These are phyloP conservation scores for Jimgerdemannia flammicorona DNA, from an alignment of 192 early-diverging fungal genomes.

Conservation along the genomic window DNA sequence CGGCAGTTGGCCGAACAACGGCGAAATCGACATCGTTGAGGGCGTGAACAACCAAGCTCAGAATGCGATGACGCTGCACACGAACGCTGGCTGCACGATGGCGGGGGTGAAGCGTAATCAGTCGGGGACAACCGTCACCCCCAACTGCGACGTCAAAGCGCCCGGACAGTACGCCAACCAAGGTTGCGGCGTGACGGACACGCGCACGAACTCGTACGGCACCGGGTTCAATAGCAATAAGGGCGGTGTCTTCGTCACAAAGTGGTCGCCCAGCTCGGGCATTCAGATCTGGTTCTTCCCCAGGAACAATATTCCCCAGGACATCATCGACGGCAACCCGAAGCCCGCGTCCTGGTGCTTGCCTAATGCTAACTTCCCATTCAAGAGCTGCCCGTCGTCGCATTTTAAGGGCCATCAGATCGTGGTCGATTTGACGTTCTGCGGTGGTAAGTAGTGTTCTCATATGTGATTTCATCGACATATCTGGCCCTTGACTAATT, in stretches of 20 bases:
- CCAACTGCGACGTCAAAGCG: background rate
- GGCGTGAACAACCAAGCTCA: background rate
- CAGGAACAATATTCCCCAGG: background rate
- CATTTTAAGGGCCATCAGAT: constrained; percentile 20
- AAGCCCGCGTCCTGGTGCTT: background rate
- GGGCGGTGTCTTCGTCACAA: constrained; percentile 41
- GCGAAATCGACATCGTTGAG: constrained; percentile 33
- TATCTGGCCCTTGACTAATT: constrained; percentile 19
- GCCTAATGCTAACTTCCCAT: constrained; percentile 19
- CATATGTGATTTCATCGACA: constrained; percentile 5
- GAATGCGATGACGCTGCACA: background rate
- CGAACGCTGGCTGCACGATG: background rate
- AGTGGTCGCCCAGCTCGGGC: constrained; percentile 13
- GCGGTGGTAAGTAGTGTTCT: constrained; percentile 3
- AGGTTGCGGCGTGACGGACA: background rate
- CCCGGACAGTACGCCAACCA: background rate
- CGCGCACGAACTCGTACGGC: constrained; percentile 23
- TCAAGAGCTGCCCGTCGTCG: constrained; percentile 17
- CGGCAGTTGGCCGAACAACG: constrained; percentile 35
- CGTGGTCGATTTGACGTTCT: constrained; percentile 16
- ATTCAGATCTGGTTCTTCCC: constrained; percentile 3
- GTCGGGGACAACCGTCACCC: background rate
- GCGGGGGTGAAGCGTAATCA: background rate
- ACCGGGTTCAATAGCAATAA: constrained; percentile 24
- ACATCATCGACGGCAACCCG: background rate